Evolutionary conservation across 768 basidiomycete species (phyloP).

Genomic region (Amanita jacksonii): DNA sequence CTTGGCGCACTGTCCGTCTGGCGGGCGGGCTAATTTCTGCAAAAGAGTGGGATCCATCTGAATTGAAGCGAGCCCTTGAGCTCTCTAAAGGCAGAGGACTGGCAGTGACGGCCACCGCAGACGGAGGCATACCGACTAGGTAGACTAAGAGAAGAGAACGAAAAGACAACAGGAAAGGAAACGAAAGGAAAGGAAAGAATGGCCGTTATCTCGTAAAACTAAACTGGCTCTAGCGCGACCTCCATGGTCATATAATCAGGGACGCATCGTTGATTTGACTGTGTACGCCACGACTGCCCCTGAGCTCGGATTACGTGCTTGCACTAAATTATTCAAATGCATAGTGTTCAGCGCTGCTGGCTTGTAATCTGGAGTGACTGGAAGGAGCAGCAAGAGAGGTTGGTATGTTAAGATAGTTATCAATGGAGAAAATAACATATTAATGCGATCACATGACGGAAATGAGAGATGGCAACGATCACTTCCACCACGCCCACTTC

Average conservation of each 20-base stretch:
- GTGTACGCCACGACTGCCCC: neutral
- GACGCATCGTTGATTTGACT: no score
- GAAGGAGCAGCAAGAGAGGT: no score
- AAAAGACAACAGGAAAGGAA: slow-evolving; percentile 8
- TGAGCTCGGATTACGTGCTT: no score
- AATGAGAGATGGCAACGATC: no score
- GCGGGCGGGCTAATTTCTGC: slow-evolving; percentile 15
- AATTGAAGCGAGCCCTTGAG: slow-evolving; percentile 36
- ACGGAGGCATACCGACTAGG: slow-evolving; percentile 16
- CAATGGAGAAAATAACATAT: neutral
- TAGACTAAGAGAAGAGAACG: neutral
- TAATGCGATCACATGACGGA: neutral
- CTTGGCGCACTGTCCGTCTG: slow-evolving; percentile 19
- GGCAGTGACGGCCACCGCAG: slow-evolving; percentile 27
- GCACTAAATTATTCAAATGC: no score
- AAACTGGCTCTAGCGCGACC: neutral
- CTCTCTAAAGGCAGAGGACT: slow-evolving; percentile 20
- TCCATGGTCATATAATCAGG: slow-evolving; percentile 1
- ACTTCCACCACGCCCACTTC: slow-evolving; percentile 3
- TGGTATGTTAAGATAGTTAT: no score
- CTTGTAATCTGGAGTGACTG: no score
- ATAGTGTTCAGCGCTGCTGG: no score
- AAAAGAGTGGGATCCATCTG: slow-evolving; percentile 35
- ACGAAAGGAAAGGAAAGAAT: slow-evolving; percentile 13
- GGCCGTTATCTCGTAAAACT: slow-evolving; percentile 3